phyloP scores from a whole-genome alignment of 225 moss, liverwort and hornwort genomes.

The Climacium dendroides region DNA sequence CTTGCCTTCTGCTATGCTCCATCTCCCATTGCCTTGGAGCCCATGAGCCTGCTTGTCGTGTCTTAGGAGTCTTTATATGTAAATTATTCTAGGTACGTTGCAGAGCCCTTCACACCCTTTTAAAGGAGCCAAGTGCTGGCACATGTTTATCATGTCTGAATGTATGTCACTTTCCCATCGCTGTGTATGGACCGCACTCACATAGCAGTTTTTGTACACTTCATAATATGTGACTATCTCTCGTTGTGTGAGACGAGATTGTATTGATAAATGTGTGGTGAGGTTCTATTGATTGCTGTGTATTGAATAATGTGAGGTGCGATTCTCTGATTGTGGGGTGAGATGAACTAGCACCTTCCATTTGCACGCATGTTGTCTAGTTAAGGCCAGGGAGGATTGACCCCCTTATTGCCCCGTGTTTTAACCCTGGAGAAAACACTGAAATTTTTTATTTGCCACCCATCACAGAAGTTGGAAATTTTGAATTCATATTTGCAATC shows the following conservation, averaged over 20 bases:
- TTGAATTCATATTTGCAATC: too few species aligned
- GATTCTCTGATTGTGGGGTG: too few species aligned
- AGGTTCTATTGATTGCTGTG: background rate
- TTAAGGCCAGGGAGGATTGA: too few species aligned
- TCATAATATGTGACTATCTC: background rate
- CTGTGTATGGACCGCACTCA: background rate
- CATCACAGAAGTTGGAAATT: too few species aligned
- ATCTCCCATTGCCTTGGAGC: background rate
- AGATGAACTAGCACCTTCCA: too few species aligned
- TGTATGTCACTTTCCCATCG: background rate
- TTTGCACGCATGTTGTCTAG: too few species aligned
- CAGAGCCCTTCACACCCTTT: background rate
- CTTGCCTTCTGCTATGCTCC: background rate
- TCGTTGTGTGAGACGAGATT: background rate
- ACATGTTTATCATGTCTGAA: background rate
- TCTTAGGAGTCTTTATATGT: background rate
- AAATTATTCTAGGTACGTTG: background rate
- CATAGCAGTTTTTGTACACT: background rate
- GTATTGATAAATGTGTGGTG: too few species aligned
- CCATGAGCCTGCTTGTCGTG: background rate
- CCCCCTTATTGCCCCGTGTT: too few species aligned
- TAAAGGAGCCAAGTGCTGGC: background rate
- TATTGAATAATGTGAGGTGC: too few species aligned
- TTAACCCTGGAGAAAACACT: too few species aligned
- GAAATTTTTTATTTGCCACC: too few species aligned